phyloP scores from a whole-genome alignment of 257 asterid species.

The Nicotiana undulata region DNA sequence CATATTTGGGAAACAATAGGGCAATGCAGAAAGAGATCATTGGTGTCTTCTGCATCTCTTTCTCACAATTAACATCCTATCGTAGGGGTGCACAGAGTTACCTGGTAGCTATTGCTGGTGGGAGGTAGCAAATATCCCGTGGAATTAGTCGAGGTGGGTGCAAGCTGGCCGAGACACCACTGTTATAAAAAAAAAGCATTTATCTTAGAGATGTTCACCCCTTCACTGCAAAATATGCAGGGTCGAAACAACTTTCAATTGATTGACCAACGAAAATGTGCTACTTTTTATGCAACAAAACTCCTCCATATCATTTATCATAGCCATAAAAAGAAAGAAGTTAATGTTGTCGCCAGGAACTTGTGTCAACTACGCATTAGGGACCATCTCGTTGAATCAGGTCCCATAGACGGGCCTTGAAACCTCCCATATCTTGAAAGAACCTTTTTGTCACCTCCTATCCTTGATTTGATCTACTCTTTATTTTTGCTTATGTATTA shows the following conservation, averaged over 20 bases:
- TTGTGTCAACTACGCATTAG: neutral
- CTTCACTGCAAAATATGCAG: neutral
- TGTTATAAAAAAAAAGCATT: too few species aligned
- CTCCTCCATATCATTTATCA: neutral
- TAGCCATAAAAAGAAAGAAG: neutral
- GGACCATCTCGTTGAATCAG: neutral
- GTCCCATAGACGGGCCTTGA: neutral
- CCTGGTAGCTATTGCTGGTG: too few species aligned
- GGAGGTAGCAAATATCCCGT: too few species aligned
- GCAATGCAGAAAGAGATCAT: neutral
- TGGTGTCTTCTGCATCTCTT: neutral
- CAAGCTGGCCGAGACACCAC: too few species aligned
- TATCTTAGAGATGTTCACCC: neutral
- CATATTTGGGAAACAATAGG: neutral
- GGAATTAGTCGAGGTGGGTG: too few species aligned
- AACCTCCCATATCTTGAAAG: neutral
- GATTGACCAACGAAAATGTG: neutral
- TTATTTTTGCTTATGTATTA: neutral
- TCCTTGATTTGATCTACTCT: neutral
- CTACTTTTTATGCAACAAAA: neutral
- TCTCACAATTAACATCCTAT: neutral
- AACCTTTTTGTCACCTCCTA: neutral
- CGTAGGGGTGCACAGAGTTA: too few species aligned
- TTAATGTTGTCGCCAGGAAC: neutral
- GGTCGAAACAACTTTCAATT: neutral